These are phyloP conservation scores for Globisporangium carolinianum DNA, from an alignment of 352 stramenopile genomes.

Conservation along the genomic window DNA sequence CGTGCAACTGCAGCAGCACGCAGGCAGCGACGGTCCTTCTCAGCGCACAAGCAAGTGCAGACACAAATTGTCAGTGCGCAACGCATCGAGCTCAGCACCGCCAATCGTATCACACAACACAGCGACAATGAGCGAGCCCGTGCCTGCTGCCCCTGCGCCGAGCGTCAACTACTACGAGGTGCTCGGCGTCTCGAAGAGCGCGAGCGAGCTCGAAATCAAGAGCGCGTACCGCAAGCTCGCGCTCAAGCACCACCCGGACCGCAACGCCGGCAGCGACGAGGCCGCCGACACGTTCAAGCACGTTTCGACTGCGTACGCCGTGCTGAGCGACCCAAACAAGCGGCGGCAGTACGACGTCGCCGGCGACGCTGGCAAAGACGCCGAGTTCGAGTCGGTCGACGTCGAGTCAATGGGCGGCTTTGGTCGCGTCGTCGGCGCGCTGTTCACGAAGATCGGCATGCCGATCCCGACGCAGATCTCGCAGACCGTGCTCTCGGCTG, in stretches of 20 bases:
- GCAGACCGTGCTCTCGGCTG: conserved; percentile 72
- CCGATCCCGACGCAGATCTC: conserved; percentile 86
- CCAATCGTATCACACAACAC: too few relatives aligned
- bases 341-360: conserved; percentile 80
- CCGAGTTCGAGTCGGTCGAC: conserved; percentile 78
- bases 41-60: too few relatives aligned
- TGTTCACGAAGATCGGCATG: conserved; percentile 87
- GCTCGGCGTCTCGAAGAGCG: conserved; percentile 84
- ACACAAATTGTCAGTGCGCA: too few relatives aligned
- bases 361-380: conserved; percentile 61
- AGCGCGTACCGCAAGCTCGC: conserved; percentile 84
- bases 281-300: conserved; percentile 83
- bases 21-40: too few relatives aligned
- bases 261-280: conserved; percentile 72
- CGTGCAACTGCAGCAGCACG: too few relatives aligned
- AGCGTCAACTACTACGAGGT: conserved; percentile 80
- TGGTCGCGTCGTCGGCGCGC: conserved; percentile 72
- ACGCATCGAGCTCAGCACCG: too few relatives aligned
- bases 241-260: conserved; percentile 88
- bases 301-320: conserved; percentile 77
- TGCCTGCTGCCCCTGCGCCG: conserved; percentile 46
- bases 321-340: conserved; percentile 86
- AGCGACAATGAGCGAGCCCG: conserved; percentile 38
- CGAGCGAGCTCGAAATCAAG: conserved; percentile 89
- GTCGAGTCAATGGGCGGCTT: conserved; percentile 82